Conservation (phyloP, 2,329 filamentous ascomycete species). For the Lasiodiplodia hormozganensis region DNA sequence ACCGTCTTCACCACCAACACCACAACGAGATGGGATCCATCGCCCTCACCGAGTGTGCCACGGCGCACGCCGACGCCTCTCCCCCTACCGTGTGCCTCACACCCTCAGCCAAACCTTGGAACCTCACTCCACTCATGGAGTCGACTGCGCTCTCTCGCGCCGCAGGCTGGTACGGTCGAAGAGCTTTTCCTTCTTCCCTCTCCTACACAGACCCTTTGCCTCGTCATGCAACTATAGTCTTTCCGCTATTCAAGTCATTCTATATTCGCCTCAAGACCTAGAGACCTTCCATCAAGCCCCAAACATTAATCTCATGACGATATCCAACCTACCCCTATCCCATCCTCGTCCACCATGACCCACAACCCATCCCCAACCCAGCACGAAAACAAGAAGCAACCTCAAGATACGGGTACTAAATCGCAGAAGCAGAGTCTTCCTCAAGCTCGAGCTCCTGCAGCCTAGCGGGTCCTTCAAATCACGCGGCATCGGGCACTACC, state of each 20-base stretch:
- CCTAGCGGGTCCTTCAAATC: conserved; percentile 89
- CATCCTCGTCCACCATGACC: neutral
- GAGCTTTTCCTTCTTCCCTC: neutral
- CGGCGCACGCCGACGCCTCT: conserved; percentile 10
- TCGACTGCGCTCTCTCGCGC: conserved; percentile 71
- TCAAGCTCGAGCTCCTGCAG: conserved; percentile 86
- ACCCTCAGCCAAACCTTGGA: conserved; percentile 63
- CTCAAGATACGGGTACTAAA: conserved; percentile 18
- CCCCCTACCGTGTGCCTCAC: conserved; percentile 23
- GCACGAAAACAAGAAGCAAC: neutral
- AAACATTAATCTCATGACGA: neutral
- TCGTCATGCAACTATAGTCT: neutral
- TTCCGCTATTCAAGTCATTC: neutral
- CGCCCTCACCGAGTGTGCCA: conserved; percentile 24
- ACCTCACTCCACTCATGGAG: conserved; percentile 73
- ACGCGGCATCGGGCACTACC: conserved; percentile 73
- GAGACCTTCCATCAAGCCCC: neutral
- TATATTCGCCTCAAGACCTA: neutral
- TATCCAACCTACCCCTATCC: neutral
- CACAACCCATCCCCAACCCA: neutral
- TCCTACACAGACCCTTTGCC: neutral
- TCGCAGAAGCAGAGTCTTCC: conserved; percentile 70
- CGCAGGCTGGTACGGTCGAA: conserved; percentile 70
- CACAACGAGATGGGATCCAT: conserved; percentile 16
- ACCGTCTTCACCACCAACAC: neutral